Evolutionary conservation across 208 protist genomes (phyloP).

Genomic region (Trypanosoma scelopori): DNA sequence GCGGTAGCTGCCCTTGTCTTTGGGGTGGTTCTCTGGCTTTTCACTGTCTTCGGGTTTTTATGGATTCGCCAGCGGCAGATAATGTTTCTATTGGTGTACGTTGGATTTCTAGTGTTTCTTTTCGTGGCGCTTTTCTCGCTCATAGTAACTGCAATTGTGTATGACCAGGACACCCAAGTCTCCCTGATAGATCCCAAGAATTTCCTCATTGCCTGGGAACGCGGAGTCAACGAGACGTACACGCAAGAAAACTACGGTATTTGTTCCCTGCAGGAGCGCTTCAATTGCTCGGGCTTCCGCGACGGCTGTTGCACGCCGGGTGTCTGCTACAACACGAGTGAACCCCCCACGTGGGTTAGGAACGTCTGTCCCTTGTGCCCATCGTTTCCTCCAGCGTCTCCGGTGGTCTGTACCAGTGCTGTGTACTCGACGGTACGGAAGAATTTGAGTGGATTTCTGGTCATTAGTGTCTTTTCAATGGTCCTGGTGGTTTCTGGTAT

Average conservation of each 20-base stretch:
- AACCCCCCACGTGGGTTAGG: conserved; percentile 24
- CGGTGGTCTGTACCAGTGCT: conserved; percentile 25
- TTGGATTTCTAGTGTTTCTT: conserved; percentile 25
- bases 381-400: conserved; percentile 17
- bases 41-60: conserved; percentile 31
- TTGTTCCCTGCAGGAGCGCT: conserved; percentile 27
- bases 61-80: conserved; percentile 37
- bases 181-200: conserved; percentile 13
- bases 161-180: conserved; percentile 17
- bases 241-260: conserved; percentile 17
- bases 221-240: conserved; percentile 28
- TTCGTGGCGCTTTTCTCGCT: conserved; percentile 23
- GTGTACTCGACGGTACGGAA: conserved; percentile 24
- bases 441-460: conserved; percentile 34
- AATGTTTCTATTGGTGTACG: conserved; percentile 34
- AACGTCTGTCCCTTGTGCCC: conserved; percentile 26
- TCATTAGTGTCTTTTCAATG: conserved; percentile 34
- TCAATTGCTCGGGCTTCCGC: conserved; percentile 34
- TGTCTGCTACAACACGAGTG: conserved; percentile 28
- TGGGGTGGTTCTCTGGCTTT: conserved; percentile 32
- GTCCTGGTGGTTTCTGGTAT: conserved; percentile 28
- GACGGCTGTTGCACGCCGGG: conserved; percentile 32
- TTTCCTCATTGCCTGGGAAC: conserved; percentile 24
- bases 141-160: conserved; percentile 25
- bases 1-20: conserved; percentile 23